A percentile compares a stretch with the other conserved stretches of the same genome.
Evolutionary conservation across 768 basidiomycete species (phyloP).

Genomic region (Tricholoma hemisulphureum): DNA sequence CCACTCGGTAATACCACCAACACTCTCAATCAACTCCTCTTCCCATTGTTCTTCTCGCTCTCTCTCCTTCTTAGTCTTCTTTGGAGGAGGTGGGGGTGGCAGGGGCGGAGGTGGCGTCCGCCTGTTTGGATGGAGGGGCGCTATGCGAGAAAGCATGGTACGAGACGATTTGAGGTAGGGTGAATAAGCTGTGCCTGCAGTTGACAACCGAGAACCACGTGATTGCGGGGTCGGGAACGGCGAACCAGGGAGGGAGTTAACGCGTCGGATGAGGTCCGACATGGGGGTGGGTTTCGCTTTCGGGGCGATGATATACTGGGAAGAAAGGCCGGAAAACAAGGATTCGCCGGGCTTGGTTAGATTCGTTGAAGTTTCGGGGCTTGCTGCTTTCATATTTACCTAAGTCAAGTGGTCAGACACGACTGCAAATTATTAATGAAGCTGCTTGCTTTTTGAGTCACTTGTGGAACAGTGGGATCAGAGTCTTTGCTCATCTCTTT

Average conservation of each 20-base stretch:
- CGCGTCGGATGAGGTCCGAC: constrained; percentile 74
- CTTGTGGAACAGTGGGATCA: background rate
- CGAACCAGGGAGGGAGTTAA: constrained; percentile 63
- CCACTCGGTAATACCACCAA: constrained; percentile 67
- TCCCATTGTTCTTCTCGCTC: constrained; percentile 79
- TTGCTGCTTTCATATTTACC: constrained; percentile 28
- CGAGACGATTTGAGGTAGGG: constrained; percentile 67
- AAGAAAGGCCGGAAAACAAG: constrained; percentile 23
- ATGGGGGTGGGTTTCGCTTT: constrained; percentile 57
- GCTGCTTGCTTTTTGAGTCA: background rate
- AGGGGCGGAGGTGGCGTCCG: constrained; percentile 71
- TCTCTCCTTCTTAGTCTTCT: constrained; percentile 79
- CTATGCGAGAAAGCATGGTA: constrained; percentile 61
- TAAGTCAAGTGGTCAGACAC: constrained; percentile 8
- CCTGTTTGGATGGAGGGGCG: constrained; percentile 73
- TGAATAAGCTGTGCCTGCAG: constrained; percentile 47
- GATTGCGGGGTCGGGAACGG: constrained; percentile 44
- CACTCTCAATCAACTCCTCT: constrained; percentile 69
- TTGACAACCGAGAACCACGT: constrained; percentile 16
- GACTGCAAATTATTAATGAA: constrained; percentile 17
- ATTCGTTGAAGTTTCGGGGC: constrained; percentile 1
- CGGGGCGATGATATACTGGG: constrained; percentile 49
- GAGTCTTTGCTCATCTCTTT: too few relatives aligned
- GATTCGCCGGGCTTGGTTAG: constrained; percentile 13
- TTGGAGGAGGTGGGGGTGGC: constrained; percentile 67